Base-by-base conservation (phyloP, 108 stramenopile genomes). In the Ochromonas danica region DNA sequence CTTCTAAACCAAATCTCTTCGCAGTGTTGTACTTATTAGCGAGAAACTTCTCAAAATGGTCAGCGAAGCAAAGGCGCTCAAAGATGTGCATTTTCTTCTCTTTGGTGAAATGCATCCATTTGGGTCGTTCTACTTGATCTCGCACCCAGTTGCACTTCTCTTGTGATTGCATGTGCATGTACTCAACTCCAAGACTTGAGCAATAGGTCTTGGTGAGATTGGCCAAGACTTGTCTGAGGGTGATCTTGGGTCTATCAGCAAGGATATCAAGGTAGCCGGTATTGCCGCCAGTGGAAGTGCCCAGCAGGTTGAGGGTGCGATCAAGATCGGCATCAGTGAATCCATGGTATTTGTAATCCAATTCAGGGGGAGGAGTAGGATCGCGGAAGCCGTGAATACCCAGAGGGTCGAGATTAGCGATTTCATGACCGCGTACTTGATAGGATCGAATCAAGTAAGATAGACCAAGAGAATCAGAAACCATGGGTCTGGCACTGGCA, bases 1-100 rank as follows among this genome's bases (percentile, higher is more conserved):
- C 95, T 88, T 96, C 96, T 70, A 99, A 85, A 36, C 97, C 97
- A 88, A 99, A 99, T 61, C 98, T 91, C 83, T 99, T 99, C 77
- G 96, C 95, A 61, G 97, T 98, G 85, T 97, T 97, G 89, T 95
- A 98, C 85, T 98, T 99, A 43, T 91, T 87, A 40, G 94, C 94
- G 75, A 99, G 85, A 83, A 97, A 97, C 85, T 84, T 94, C 81
- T 99, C 98, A 87, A 98, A 97, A 45, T 92, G 93, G 81, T 97
- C 96, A 39, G 95, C 95, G 82, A 92, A 95, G 85, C 93, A 93
- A 33, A 98, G 80, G 25, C 95, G 91, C 79, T 95, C 95, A 81
- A 88, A 93, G 77, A 98, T 94, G 85, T 96, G 95, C 42, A 89
- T 78, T 83, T 94, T 94, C 80, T 92, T 95, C 71, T 71, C 83